Percentiles rank a stretch among this genome's conserved stretches.
Evolutionary conservation across 352 stramenopile genomes (phyloP).

Genomic region (Phytophthora rubi): DNA sequence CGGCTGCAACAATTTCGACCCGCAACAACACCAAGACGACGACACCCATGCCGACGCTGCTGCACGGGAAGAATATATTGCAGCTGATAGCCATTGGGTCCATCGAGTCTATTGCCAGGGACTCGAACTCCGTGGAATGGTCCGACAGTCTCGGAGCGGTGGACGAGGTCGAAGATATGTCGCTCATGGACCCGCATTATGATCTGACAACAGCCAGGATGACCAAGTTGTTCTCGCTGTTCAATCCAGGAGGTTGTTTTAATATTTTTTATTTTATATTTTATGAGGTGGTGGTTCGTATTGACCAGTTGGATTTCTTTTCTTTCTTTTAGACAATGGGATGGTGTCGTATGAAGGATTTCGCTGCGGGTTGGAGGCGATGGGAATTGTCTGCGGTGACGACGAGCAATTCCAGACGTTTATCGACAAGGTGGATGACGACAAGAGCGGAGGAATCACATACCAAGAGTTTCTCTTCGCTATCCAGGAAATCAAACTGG

Average conservation of each 20-base stretch:
- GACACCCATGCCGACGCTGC: slow-evolving; percentile 30
- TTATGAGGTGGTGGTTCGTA: slow-evolving; percentile 5
- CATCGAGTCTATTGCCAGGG: slow-evolving; percentile 40
- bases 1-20: background rate
- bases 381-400: slow-evolving; percentile 76
- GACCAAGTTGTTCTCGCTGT: slow-evolving; percentile 68
- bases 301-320: background rate
- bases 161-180: slow-evolving; percentile 51
- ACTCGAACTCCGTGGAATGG: slow-evolving; percentile 68
- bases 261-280: background rate
- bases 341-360: slow-evolving; percentile 86
- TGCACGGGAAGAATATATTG: slow-evolving; percentile 73
- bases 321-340: slow-evolving; percentile 42
- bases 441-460: slow-evolving; percentile 82
- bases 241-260: slow-evolving; percentile 64
- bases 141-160: slow-evolving; percentile 49
- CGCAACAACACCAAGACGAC: slow-evolving; percentile 13
- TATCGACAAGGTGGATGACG: slow-evolving; percentile 83
- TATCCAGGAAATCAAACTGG: slow-evolving; percentile 90
- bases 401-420: slow-evolving; percentile 74
- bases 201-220: slow-evolving; percentile 80
- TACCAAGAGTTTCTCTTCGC: slow-evolving; percentile 87
- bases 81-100: slow-evolving; percentile 58
- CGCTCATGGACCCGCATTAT: slow-evolving; percentile 87
- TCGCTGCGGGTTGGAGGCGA: slow-evolving; percentile 69